Conservation (phyloP, 129 eudicot species). For the Flaveria robusta region DNA sequence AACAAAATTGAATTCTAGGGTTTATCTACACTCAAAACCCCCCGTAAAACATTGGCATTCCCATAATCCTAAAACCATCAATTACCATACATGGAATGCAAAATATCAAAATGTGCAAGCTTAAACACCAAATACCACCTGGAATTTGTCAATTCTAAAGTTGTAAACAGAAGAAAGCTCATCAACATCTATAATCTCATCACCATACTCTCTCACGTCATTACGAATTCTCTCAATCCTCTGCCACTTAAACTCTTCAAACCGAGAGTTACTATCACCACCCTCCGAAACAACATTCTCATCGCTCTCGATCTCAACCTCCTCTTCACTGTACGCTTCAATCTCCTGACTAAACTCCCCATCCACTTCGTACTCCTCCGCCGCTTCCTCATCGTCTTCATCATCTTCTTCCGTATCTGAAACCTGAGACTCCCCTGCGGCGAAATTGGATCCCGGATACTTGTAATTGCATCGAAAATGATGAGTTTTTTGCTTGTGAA, state of each 20-base stretch:
- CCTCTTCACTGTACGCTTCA: constrained; percentile 53
- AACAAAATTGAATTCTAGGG: background rate
- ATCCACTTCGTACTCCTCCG: constrained; percentile 64
- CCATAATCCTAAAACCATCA: background rate
- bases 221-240: constrained; percentile 72
- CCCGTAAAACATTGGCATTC: background rate
- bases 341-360: constrained; percentile 34
- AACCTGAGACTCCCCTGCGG: constrained; percentile 52
- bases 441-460: constrained; percentile 44
- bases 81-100: background rate
- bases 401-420: constrained; percentile 65
- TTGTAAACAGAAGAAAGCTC: constrained; percentile 83
- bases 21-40: background rate
- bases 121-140: constrained; percentile 42
- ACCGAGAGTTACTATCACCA: constrained; percentile 39
- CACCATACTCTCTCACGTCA: constrained; percentile 84
- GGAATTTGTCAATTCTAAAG: constrained; percentile 90
- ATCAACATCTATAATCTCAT: constrained; percentile 65
- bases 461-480: constrained; percentile 41
- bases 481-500: background rate
- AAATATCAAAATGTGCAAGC: too few relatives aligned
- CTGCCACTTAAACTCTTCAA: constrained; percentile 80
- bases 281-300: constrained; percentile 31
- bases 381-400: constrained; percentile 70
- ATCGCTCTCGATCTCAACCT: constrained; percentile 40